Base-by-base conservation (phyloP, 1,139 yeast species). In the Trichomonascaceae sp. region DNA sequence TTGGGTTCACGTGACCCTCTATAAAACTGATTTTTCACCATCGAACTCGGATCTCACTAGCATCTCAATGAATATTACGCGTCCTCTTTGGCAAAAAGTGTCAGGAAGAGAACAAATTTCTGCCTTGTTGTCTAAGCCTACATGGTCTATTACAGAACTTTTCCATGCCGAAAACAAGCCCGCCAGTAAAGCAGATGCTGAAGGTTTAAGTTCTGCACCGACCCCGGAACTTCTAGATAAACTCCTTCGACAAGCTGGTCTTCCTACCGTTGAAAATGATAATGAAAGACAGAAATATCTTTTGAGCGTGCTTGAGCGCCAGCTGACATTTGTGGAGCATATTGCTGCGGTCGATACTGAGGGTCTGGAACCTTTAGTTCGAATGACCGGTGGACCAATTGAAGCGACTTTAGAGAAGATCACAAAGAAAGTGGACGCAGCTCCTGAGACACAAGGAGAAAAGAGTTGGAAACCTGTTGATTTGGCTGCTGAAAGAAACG, bases 301-400 rank as follows among this genome's bases (percentile, higher is more conserved):
- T 48, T 50, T 64, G 45, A 50, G 55, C 7, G 70, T 70, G 49
- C 62, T 71, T 38, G 58, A 62, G 20, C 66, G 64, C 47, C 74
- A 72, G 61, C 63, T 71, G 43, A 66, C 63, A 36, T 71, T 71
- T 56, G 71, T 71, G 1, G 70, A 70, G 57, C 68, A 65, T 38
- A 63, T 71, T 32, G 61, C 66, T 13, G 63, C 62, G 13, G 70
- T 70, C 2, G 67, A 70, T 44, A 70, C 74, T 1, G 56, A 55
- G 2, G 66, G 65, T 6, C 57, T 67, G 19, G 64, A 60, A 51
- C 74, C 74, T 4, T 57, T 71, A 18, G 64, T 65, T 6, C 60
- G 73, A 5, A 60, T 72, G 24, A 68, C 69, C 22, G 65, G 63
- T 9, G 54, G 54, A 5, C 54, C 60, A 30, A 52, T 54, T 22